Percentiles rank a stretch among this genome's conserved stretches.
Evolutionary conservation across 1,284 basidiomycete species (phyloP).

Genomic region (Papiliotrema terrestris): DNA sequence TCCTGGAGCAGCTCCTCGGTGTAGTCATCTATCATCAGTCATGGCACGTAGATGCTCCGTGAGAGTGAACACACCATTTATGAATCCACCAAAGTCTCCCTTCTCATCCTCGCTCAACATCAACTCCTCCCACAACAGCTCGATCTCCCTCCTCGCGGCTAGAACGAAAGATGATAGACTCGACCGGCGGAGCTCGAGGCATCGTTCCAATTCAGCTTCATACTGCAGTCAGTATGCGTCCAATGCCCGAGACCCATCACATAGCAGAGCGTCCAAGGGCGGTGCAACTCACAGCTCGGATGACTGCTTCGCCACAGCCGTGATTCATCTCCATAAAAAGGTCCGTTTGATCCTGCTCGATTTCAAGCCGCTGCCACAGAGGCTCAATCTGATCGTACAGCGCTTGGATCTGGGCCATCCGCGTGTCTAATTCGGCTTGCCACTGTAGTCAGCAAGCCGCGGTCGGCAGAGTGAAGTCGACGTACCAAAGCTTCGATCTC

Average conservation of each 20-base stretch:
- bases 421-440: constrained; percentile 30
- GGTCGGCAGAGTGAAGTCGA: not conserved
- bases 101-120: constrained; percentile 80
- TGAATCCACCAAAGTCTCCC: constrained; percentile 72
- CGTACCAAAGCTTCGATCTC: not conserved
- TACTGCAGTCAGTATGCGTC: constrained; percentile 53
- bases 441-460: constrained; percentile 22
- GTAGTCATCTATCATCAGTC: constrained; percentile 63
- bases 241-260: too few relatives aligned
- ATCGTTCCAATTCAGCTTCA: constrained; percentile 82
- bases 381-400: constrained; percentile 46
- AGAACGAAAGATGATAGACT: constrained; percentile 82
- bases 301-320: constrained; percentile 39
- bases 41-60: not conserved
- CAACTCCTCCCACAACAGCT: constrained; percentile 76
- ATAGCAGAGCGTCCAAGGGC: not conserved
- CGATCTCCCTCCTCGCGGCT: constrained; percentile 78
- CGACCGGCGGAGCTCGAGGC: constrained; percentile 82
- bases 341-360: constrained; percentile 42
- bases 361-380: constrained; percentile 40
- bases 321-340: constrained; percentile 45
- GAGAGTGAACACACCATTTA: constrained; percentile 60
- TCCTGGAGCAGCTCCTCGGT: constrained; percentile 81
- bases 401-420: constrained; percentile 43
- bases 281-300: constrained; percentile 35